Evolutionary conservation across 83 land plant species (phyloP).

Genomic region (Picea abies): DNA sequence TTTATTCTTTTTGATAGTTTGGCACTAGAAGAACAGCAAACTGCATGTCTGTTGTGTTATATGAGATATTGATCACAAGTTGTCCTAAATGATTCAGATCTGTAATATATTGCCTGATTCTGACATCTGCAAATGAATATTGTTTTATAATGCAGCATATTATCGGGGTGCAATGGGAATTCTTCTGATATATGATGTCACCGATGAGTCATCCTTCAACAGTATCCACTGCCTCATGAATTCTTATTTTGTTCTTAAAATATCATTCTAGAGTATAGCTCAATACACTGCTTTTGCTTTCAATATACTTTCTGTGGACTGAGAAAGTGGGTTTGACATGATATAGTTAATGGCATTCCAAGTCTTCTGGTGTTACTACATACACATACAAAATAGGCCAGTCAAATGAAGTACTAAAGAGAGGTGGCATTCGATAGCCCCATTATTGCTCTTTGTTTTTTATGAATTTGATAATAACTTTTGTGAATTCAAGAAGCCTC

Average conservation of each 20-base stretch:
- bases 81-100: background rate
- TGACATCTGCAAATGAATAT: constrained; percentile 10
- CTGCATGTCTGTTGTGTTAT: background rate
- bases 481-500: background rate
- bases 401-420: background rate
- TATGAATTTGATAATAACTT: background rate
- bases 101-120: background rate
- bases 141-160: constrained; percentile 30
- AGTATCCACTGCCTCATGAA: constrained; percentile 20
- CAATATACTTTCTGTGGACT: background rate
- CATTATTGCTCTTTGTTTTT: background rate
- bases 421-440: background rate
- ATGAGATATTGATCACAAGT: background rate
- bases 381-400: background rate
- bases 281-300: background rate
- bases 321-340: background rate
- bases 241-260: background rate
- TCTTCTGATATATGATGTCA: constrained; percentile 38
- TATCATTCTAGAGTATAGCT: constrained; percentile 1
- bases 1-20: background rate
- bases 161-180: constrained; percentile 47
- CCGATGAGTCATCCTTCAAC: constrained; percentile 46
- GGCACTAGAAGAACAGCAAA: background rate
- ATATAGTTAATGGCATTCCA: background rate
- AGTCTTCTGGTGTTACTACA: background rate